A percentile compares a stretch with the other conserved stretches of the same genome.
Evolutionary conservation across 2,329 filamentous ascomycete genomes (phyloP).

Genomic region (Pestalotiopsis sp.): DNA sequence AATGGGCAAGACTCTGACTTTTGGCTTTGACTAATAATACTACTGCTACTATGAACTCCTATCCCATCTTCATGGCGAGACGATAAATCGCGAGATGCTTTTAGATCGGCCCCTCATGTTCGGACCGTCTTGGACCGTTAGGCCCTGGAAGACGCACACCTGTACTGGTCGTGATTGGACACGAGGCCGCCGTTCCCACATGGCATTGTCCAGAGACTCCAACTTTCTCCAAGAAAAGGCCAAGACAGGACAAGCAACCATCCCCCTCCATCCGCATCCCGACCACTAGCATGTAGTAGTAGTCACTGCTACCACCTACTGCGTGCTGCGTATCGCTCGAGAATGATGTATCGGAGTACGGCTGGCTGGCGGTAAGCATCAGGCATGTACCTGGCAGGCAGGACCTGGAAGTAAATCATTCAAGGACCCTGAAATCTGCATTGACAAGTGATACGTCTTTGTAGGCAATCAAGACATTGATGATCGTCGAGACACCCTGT

Average conservation of each 20-base stretch:
- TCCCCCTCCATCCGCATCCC: no score
- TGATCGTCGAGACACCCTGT: background rate
- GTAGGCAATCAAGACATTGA: background rate
- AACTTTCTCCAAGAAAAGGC: background rate
- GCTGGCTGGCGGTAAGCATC: background rate
- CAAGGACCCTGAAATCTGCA: slow-evolving; percentile 3
- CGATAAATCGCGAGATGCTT: background rate
- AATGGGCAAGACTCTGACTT: background rate
- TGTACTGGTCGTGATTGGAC: background rate
- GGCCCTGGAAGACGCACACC: background rate
- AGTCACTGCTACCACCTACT: no score
- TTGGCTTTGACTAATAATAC: background rate
- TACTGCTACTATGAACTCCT: background rate
- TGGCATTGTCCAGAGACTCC: background rate
- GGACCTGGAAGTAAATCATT: background rate
- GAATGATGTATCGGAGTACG: background rate
- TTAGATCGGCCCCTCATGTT: background rate
- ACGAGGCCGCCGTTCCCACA: background rate
- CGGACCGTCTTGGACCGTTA: slow-evolving; percentile 6
- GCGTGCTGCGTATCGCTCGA: no score
- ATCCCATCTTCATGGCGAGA: background rate
- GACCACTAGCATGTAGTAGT: no score
- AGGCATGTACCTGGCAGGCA: background rate
- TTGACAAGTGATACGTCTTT: slow-evolving; percentile 2
- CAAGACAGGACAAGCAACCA: background rate